These are phyloP conservation scores for Stramenopiles sp. DNA, from an alignment of 352 stramenopile species.

Conservation along the genomic window DNA sequence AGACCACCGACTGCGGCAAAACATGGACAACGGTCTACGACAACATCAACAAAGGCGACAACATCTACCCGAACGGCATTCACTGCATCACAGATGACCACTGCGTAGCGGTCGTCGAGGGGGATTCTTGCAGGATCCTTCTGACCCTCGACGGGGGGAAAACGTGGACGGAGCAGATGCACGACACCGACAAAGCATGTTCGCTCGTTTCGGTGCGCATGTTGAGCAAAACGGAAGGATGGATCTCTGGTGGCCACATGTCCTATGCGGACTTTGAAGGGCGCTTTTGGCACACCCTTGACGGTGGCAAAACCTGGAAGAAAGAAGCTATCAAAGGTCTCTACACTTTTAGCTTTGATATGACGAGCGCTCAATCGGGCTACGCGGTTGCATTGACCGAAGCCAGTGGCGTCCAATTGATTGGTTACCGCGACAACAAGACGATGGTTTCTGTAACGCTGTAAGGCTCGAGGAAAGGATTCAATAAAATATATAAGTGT, in stretches of 20 bases:
- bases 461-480: too few relatives aligned
- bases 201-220: background rate
- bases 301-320: conserved; percentile 4
- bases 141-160: background rate
- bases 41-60: conserved; percentile 7
- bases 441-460: too few relatives aligned
- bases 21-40: background rate
- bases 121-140: background rate
- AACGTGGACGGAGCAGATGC: background rate
- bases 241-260: background rate
- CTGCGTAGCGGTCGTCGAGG: background rate
- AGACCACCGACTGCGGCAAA: conserved; percentile 2
- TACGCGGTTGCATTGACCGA: background rate
- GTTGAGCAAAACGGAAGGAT: background rate
- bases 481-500: too few relatives aligned
- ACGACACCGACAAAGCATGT: background rate
- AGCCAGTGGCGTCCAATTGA: background rate
- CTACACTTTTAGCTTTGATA: background rate
- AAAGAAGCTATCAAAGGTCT: conserved; percentile 9
- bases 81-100: background rate
- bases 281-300: background rate
- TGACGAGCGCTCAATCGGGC: background rate
- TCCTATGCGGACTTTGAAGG: background rate
- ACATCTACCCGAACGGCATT: conserved; percentile 9
- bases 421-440: background rate